Percentiles rank a stretch among this genome's conserved stretches.
phyloP scores from a whole-genome alignment of 352 stramenopile species.

The Globisporangium parvum region DNA sequence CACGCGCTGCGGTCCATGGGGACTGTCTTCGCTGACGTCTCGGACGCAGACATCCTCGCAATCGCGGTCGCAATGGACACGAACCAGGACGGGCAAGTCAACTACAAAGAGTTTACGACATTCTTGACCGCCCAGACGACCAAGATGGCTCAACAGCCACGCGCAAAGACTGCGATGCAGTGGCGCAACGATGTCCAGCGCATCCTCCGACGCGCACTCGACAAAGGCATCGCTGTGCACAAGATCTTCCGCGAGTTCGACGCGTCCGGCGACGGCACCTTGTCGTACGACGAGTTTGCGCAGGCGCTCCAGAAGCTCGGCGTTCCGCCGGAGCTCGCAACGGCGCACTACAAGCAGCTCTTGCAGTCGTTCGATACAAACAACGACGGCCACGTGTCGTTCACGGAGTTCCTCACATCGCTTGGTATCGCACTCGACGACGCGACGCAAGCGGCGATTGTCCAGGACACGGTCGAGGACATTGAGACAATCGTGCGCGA shows the following conservation, averaged over 20 bases:
- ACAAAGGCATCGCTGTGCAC: slow-evolving; percentile 54
- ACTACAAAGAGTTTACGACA: slow-evolving; percentile 34
- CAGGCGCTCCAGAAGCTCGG: slow-evolving; percentile 45
- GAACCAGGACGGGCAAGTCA: slow-evolving; percentile 42
- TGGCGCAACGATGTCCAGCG: slow-evolving; percentile 49
- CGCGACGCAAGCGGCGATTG: slow-evolving; percentile 37
- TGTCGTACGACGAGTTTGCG: slow-evolving; percentile 53
- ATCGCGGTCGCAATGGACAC: slow-evolving; percentile 29
- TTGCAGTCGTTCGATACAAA: slow-evolving; percentile 52
- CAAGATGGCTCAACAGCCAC: not conserved
- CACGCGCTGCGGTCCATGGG: slow-evolving; percentile 40
- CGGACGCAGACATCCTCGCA: slow-evolving; percentile 29
- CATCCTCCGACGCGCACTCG: slow-evolving; percentile 39
- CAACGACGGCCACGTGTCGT: slow-evolving; percentile 60
- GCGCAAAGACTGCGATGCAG: slow-evolving; percentile 3
- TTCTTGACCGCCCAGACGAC: slow-evolving; percentile 18
- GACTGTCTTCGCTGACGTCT: slow-evolving; percentile 33
- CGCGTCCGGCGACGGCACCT: slow-evolving; percentile 43
- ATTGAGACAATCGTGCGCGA: slow-evolving; percentile 33
- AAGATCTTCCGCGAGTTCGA: slow-evolving; percentile 68
- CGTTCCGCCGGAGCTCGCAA: slow-evolving; percentile 16
- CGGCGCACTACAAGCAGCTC: slow-evolving; percentile 21
- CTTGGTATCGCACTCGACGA: slow-evolving; percentile 42
- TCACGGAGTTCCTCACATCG: slow-evolving; percentile 69
- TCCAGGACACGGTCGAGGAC: slow-evolving; percentile 34